Evolutionary conservation across 139 green algal species (phyloP), one percentile per base, ranked within the genome.

Genomic region (Chlorella sp.): DNA sequence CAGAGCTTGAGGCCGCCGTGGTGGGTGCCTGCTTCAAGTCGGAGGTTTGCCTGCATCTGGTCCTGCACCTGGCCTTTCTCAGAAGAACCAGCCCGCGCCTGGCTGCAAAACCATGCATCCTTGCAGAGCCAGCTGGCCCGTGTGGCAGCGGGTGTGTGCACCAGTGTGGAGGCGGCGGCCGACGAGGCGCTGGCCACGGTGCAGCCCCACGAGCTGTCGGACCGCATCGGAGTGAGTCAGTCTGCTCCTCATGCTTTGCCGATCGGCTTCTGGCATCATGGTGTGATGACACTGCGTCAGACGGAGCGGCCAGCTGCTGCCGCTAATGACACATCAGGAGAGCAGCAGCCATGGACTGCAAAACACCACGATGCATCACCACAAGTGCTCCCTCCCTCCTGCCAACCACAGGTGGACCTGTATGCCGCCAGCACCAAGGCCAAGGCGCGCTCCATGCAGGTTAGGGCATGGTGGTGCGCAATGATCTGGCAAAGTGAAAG

Each of bases 221-320:
- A 81, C 74, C 51, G 55, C 74, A 81, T 69, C 25, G 74, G 78
- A 63, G 56, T 75, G 62, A 51, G 78, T 51, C n/a, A n/a, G n/a
- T n/a, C n/a, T n/a, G n/a, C n/a, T n/a, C n/a, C n/a, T n/a, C n/a
- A n/a, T n/a, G n/a, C n/a, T n/a, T n/a, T n/a, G n/a, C n/a, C n/a
- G n/a, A n/a, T n/a, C n/a, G n/a, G n/a, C n/a, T n/a, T n/a, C n/a
- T n/a, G n/a, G n/a, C n/a, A n/a, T n/a, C n/a, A n/a, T n/a, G n/a
- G n/a, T n/a, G n/a, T n/a, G n/a, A n/a, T n/a, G n/a, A n/a, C n/a
- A n/a, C n/a, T n/a, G n/a, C n/a, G n/a, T n/a, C n/a, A n/a, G n/a
- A n/a, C n/a, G n/a, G n/a, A n/a, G n/a, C n/a, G n/a, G n/a, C n/a
- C n/a, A n/a, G n/a, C n/a, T n/a, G n/a, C n/a, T n/a, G n/a, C n/a